These are phyloP conservation scores for Draba incana DNA, from an alignment of 345 rosid species.

Conservation along the genomic window DNA sequence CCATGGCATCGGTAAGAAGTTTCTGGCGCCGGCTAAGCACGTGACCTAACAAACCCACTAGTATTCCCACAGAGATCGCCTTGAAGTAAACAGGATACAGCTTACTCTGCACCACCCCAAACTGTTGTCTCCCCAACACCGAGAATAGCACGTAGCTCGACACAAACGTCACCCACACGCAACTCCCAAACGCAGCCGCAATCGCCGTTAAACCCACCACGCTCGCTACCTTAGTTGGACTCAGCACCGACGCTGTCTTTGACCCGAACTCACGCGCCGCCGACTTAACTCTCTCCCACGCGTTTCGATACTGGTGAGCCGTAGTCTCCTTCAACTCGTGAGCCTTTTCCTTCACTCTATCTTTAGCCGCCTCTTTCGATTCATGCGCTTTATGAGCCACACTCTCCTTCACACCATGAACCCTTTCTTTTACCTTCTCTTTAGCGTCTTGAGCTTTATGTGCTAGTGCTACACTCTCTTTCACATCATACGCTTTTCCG, in stretches of 20 bases:
- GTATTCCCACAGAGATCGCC: slow-evolving; percentile 48
- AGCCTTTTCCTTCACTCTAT: slow-evolving; percentile 30
- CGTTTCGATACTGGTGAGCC: slow-evolving; percentile 29
- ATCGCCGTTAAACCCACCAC: slow-evolving; percentile 54
- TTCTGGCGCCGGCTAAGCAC: slow-evolving; percentile 40
- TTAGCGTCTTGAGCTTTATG: background rate
- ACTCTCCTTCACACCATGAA: slow-evolving; percentile 14
- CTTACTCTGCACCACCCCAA: slow-evolving; percentile 82
- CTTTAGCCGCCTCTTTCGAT: slow-evolving; percentile 36
- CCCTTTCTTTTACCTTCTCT: background rate
- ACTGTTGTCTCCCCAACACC: slow-evolving; percentile 66
- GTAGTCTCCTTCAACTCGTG: slow-evolving; percentile 34
- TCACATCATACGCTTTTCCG: slow-evolving; percentile 35
- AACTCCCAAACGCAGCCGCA: slow-evolving; percentile 62
- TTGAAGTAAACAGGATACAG: slow-evolving; percentile 72
- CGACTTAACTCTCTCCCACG: slow-evolving; percentile 29
- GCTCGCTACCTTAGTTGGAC: slow-evolving; percentile 35
- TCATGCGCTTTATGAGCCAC: slow-evolving; percentile 32
- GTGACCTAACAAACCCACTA: slow-evolving; percentile 60
- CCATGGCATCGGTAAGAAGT: slow-evolving; percentile 43
- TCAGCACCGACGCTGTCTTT: background rate
- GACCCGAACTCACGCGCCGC: slow-evolving; percentile 4
- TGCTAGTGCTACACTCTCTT: background rate
- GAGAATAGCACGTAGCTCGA: slow-evolving; percentile 62
- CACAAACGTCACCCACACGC: slow-evolving; percentile 78